phyloP scores from a whole-genome alignment of 2,329 filamentous ascomycete genomes.

The Alternaria triticimaculans region DNA sequence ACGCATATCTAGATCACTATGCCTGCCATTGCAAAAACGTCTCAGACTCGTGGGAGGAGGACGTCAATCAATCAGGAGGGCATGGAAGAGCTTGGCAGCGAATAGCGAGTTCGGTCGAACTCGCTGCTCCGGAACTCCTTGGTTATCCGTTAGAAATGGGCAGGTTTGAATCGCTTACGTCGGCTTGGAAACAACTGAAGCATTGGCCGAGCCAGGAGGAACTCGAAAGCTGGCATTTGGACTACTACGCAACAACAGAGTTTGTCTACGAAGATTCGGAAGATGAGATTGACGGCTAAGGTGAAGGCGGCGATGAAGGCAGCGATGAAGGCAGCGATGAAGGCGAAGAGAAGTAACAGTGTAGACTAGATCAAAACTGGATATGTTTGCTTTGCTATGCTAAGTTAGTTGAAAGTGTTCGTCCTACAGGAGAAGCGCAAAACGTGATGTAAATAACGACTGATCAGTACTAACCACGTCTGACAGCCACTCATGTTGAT shows the following conservation, averaged over 20 bases:
- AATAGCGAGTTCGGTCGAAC: not conserved
- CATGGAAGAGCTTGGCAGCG: not conserved
- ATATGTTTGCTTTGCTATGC: not conserved
- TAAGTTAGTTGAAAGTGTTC: not conserved
- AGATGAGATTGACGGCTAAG: too few relatives aligned
- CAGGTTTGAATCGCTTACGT: not conserved
- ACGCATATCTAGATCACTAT: not conserved
- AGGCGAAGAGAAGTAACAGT: too few relatives aligned
- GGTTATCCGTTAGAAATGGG: not conserved
- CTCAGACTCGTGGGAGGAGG: rapidly evolving
- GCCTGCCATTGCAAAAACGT: not conserved
- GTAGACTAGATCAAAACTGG: too few relatives aligned
- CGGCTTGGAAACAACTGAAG: not conserved
- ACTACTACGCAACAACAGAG: too few relatives aligned
- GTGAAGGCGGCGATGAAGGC: too few relatives aligned
- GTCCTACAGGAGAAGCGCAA: not conserved
- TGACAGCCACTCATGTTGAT: not conserved
- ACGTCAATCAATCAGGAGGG: rapidly evolving
- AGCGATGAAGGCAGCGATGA: too few relatives aligned
- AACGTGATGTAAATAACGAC: not conserved
- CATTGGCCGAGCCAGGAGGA: not conserved
- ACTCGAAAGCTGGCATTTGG: not conserved
- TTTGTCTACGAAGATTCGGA: too few relatives aligned
- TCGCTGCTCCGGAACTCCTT: not conserved
- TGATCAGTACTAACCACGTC: not conserved